These are phyloP conservation scores for Psilocybe cyanescens DNA, from an alignment of 768 basidiomycete genomes.

Conservation along the genomic window DNA sequence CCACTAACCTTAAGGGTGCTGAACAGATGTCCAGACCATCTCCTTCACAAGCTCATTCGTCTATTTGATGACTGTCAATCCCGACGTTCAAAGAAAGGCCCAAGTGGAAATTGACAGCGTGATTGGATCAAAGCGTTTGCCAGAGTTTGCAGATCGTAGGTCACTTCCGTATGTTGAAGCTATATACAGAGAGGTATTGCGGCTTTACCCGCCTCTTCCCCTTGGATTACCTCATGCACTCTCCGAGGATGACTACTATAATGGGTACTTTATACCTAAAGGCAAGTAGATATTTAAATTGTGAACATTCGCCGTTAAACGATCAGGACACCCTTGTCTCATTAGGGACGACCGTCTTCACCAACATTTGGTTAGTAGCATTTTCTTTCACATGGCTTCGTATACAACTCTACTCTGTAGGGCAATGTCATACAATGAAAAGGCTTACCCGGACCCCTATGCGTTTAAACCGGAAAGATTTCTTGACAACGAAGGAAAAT, in stretches of 20 bases:
- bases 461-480: constrained; percentile 31
- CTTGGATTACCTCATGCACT: constrained; percentile 22
- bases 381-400: background rate
- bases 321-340: background rate
- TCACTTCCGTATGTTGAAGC: constrained; percentile 30
- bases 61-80: constrained; percentile 32
- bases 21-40: constrained; percentile 11
- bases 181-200: constrained; percentile 21
- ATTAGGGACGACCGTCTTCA: constrained; percentile 14
- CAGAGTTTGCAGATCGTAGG: constrained; percentile 26
- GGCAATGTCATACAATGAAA: constrained; percentile 26
- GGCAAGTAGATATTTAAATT: constrained; percentile 8
- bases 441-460: constrained; percentile 22
- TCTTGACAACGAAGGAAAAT: constrained; percentile 16
- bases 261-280: constrained; percentile 32
- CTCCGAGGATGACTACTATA: constrained; percentile 29
- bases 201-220: constrained; percentile 18
- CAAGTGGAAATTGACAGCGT: constrained; percentile 36
- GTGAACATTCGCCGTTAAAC: background rate
- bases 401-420: background rate
- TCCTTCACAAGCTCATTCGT: constrained; percentile 24
- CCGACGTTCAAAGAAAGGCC: constrained; percentile 35
- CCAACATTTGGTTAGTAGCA: constrained; percentile 16
- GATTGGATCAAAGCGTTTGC: constrained; percentile 31
- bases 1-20: background rate